A percentile compares a stretch with the other conserved stretches of the same genome.
Conservation (phyloP, 768 basidiomycete genomes). For the Boletus eberwhitei region DNA sequence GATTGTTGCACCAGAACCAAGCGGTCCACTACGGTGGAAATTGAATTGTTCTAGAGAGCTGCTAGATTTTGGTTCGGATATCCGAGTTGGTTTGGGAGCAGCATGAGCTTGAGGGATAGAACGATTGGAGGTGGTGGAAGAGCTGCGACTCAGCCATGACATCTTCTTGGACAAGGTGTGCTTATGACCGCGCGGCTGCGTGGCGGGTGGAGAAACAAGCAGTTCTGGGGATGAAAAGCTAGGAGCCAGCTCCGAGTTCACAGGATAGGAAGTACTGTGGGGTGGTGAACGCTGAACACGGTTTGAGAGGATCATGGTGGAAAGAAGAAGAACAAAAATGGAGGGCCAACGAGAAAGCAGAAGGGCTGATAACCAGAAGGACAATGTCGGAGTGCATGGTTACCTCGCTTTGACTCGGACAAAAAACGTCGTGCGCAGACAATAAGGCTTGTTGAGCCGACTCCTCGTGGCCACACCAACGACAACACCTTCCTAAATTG, state of each 20-base stretch:
- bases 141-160: constrained; percentile 41
- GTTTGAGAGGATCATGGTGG: constrained; percentile 26
- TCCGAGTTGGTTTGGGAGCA: constrained; percentile 38
- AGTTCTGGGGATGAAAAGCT: constrained; percentile 14
- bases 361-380: constrained; percentile 7
- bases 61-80: constrained; percentile 42
- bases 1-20: constrained; percentile 72
- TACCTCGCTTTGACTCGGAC: constrained; percentile 5
- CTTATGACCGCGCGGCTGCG: constrained; percentile 30
- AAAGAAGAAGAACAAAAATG: background rate
- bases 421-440: constrained; percentile 8
- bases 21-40: constrained; percentile 41
- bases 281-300: constrained; percentile 20
- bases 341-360: background rate
- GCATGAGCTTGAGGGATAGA: constrained; percentile 21
- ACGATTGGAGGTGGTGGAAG: constrained; percentile 30
- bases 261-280: constrained; percentile 10
- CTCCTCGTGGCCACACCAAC: constrained; percentile 10
- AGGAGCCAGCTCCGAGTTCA: constrained; percentile 29
- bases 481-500: constrained; percentile 25
- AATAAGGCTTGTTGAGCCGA: constrained; percentile 9
- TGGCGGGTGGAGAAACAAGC: constrained; percentile 28
- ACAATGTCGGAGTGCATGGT: constrained; percentile 11
- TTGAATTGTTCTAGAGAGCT: constrained; percentile 32
- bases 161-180: constrained; percentile 41